Evolutionary conservation across 2,329 filamentous ascomycete genomes (phyloP).

Genomic region (Aspergillus fumigatiaffinis): DNA sequence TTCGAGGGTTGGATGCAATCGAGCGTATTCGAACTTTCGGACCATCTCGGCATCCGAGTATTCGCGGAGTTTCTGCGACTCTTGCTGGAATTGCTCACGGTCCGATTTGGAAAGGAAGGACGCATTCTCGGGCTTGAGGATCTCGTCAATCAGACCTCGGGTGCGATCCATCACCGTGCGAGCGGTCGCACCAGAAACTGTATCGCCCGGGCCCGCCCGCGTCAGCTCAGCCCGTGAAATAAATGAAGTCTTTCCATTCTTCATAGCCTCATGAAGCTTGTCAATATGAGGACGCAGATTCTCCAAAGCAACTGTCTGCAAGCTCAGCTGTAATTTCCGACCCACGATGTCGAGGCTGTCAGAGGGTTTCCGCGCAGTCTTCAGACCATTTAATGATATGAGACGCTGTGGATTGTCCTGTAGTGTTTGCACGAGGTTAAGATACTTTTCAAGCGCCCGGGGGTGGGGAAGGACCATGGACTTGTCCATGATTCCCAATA

Average conservation of each 20-base stretch:
- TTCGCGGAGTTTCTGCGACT: conserved; percentile 25
- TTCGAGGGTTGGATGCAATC: conserved; percentile 20
- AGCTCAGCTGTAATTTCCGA: conserved; percentile 21
- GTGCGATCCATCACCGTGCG: conserved; percentile 24
- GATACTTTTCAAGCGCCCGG: conserved; percentile 26
- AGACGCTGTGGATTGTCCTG: conserved; percentile 26
- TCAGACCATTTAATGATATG: conserved; percentile 25
- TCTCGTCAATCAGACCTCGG: conserved; percentile 34
- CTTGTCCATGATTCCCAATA: conserved; percentile 62
- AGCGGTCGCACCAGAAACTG: conserved; percentile 22
- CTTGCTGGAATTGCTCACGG: conserved; percentile 18
- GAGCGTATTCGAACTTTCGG: conserved; percentile 7
- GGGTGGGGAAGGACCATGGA: conserved; percentile 27
- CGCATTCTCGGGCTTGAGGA: conserved; percentile 24
- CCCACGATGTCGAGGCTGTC: conserved; percentile 21
- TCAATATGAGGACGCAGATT: conserved; percentile 25
- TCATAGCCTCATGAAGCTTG: conserved; percentile 28
- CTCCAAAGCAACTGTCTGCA: conserved; percentile 21
- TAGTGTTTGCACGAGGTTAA: conserved; percentile 25
- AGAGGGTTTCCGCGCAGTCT: conserved; percentile 9
- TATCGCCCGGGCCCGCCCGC: conserved; percentile 14
- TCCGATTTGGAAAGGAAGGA: conserved; percentile 21
- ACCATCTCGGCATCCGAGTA: conserved; percentile 25
- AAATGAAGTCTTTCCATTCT: conserved; percentile 9
- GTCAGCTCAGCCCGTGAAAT: conserved; percentile 1